Conservation (phyloP, 2,329 filamentous ascomycete species). For the Fusarium sublunatum region DNA sequence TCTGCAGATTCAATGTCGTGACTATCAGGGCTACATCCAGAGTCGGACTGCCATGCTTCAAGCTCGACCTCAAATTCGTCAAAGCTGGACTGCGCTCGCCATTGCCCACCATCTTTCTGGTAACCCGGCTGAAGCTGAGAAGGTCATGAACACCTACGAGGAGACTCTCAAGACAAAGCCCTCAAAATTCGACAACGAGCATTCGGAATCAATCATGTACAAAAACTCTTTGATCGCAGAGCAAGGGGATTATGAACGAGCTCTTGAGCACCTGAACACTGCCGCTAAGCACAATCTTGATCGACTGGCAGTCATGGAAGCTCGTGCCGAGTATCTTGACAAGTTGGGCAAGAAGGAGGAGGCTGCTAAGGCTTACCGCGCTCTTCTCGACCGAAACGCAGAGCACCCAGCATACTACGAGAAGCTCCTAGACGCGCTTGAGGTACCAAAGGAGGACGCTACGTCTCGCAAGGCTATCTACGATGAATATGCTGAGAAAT, state of each 20-base stretch:
- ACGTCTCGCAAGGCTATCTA: constrained; percentile 77
- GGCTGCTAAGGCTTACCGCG: constrained; percentile 82
- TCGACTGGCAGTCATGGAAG: constrained; percentile 85
- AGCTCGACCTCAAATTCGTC: constrained; percentile 80
- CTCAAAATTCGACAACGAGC: constrained; percentile 83
- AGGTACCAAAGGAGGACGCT: constrained; percentile 67
- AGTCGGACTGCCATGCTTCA: constrained; percentile 90
- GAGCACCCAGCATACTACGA: constrained; percentile 91
- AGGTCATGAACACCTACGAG: constrained; percentile 90
- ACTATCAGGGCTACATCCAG: constrained; percentile 92
- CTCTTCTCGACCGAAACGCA: constrained; percentile 85
- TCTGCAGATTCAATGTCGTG: constrained; percentile 95
- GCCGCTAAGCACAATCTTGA: constrained; percentile 84
- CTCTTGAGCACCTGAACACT: constrained; percentile 85
- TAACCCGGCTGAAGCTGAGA: constrained; percentile 86
- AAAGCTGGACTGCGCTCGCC: constrained; percentile 98
- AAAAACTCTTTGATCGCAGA: constrained; percentile 96
- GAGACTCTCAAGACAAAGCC: constrained; percentile 88
- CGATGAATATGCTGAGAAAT: constrained; percentile 81
- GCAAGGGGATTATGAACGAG: constrained; percentile 82
- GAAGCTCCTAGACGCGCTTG: constrained; percentile 76
- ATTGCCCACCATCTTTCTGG: constrained; percentile 93
- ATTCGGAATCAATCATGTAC: constrained; percentile 93
- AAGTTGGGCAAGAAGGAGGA: constrained; percentile 82
- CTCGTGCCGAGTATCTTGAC: constrained; percentile 84